These are phyloP conservation scores for Prototheca cutis DNA, from an alignment of 163 green algal genomes.

Conservation along the genomic window DNA sequence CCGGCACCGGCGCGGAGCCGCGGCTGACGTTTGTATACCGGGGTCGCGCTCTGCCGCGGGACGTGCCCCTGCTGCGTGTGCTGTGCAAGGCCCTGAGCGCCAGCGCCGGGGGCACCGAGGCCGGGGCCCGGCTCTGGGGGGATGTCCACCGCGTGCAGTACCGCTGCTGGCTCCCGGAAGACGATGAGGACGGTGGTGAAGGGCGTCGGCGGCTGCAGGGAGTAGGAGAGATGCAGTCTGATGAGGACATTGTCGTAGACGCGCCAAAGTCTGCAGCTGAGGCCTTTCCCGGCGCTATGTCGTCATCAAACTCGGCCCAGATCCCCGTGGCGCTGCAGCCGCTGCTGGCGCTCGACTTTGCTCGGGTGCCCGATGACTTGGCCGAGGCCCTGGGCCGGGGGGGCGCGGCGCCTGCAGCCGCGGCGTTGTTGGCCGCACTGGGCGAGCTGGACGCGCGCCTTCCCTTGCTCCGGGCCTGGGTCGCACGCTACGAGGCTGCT, in stretches of 20 bases:
- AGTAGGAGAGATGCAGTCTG: no score
- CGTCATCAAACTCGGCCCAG: not conserved
- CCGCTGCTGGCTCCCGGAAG: conserved; percentile 13
- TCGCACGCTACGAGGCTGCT: not conserved
- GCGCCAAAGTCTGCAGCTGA: no score
- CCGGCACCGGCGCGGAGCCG: no score
- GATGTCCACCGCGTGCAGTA: conserved; percentile 83
- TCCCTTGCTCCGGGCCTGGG: not conserved
- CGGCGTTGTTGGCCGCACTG: not conserved
- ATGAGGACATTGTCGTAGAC: no score
- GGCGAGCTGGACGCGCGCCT: conserved; percentile 1
- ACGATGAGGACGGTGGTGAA: not conserved
- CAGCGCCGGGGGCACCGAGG: no score
- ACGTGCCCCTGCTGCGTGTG: no score
- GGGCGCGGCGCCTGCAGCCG: not conserved
- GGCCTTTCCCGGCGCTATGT: not conserved
- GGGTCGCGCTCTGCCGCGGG: no score
- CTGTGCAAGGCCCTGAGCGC: no score
- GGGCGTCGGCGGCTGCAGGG: no score
- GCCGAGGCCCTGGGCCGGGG: not conserved
- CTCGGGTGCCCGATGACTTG: not conserved
- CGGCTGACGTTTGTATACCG: no score
- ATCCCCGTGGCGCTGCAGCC: not conserved
- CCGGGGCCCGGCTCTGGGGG: conserved; percentile 66
- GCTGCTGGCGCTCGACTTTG: not conserved